Evolutionary conservation across 805 yeast species (phyloP), one percentile per base, ranked within the genome.

Genomic region (Teunomyces gatunensis): DNA sequence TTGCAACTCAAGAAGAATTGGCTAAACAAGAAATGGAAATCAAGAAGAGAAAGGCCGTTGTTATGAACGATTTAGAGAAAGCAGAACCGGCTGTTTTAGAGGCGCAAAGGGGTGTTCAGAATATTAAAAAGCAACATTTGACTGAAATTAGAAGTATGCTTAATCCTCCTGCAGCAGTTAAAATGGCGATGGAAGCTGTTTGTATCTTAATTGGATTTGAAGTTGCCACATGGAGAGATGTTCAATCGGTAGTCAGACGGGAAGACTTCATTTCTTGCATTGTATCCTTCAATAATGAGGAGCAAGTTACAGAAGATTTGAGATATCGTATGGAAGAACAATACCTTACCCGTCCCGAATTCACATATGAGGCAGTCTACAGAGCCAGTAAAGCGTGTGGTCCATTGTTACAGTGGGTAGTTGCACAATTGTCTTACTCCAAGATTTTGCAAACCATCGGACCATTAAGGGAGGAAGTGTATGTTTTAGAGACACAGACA

Each of bases 381-480:
- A 73, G 97, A 34, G 98, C 98, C 4, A 86, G 96, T 64, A 89
- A 87, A 59, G 97, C 97, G 0, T 89, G 97, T 69, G 98, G 97
- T 0, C 98, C 98, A 0, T 68, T 92, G 30, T 59, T 87, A 15
- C 84, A 83, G 51, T 92, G 98, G 98, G 91, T 90, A 0, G 75
- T 77, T 46, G 97, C 98, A 0, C 97, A 92, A 53, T 72, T 90
- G n/a, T 70, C 75, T n/a, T 92, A 85, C 59, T 79, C 92, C 0
- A 59, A 79, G 1, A 85, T 90, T 18, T 67, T 89, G 39, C 85
- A 86, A 32, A 78, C 75, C 44, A 78, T 92, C 21, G 86, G 81
- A 0, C 98, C 98, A 0, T 64, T 92, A 55, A 70, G 83, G 47
- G 71, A 71, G 4, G 96, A 90, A 54, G 87, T 89, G 3, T 57